A percentile compares a stretch with the other conserved stretches of the same genome.
phyloP scores from a whole-genome alignment of 1,284 basidiomycete species.

The Sutorius eximius region DNA sequence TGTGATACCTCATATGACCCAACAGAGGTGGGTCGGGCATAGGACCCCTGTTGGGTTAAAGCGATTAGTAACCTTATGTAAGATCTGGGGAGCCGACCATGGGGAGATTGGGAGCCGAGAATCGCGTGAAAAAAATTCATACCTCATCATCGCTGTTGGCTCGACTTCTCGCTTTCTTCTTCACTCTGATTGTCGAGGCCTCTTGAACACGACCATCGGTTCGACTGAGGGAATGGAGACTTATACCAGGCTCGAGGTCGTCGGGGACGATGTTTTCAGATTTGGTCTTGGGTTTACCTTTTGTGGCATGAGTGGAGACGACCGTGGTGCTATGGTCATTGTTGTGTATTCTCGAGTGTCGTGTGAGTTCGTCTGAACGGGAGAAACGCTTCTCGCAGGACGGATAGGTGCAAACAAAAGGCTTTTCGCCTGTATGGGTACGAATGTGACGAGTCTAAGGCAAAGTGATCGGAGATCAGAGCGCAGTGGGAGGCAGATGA shows the following conservation, averaged over 20 bases:
- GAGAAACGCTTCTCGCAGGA: conserved; percentile 99
- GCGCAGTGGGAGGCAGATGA: conserved; percentile 12
- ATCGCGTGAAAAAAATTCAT: conserved; percentile 23
- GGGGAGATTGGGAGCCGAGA: conserved; percentile 8
- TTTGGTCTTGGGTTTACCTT: conserved; percentile 36
- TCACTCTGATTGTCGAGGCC: conserved; percentile 35
- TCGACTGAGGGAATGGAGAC: conserved; percentile 29
- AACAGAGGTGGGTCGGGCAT: conserved; percentile 65
- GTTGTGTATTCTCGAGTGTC: conserved; percentile 92
- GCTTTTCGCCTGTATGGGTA: conserved; percentile 98
- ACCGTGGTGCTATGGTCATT: conserved; percentile 44
- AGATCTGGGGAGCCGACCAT: conserved; percentile 22
- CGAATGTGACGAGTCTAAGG: conserved; percentile 92
- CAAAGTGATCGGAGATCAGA: conserved; percentile 20
- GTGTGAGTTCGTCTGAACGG: conserved; percentile 94
- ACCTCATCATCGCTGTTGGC: conserved; percentile 82
- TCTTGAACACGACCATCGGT: conserved; percentile 25
- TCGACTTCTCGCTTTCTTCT: conserved; percentile 76
- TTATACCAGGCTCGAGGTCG: conserved; percentile 32
- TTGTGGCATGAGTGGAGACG: conserved; percentile 29
- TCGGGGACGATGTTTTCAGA: conserved; percentile 39
- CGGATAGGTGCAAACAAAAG: conserved; percentile 89
- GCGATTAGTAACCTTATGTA: conserved; percentile 23
- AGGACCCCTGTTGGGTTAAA: conserved; percentile 48
- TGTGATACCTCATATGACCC: conserved; percentile 48